A percentile compares a stretch with the other conserved stretches of the same genome.
phyloP scores from a whole-genome alignment of 2,329 filamentous ascomycete species.

The Proliferodiscus dingleyae region DNA sequence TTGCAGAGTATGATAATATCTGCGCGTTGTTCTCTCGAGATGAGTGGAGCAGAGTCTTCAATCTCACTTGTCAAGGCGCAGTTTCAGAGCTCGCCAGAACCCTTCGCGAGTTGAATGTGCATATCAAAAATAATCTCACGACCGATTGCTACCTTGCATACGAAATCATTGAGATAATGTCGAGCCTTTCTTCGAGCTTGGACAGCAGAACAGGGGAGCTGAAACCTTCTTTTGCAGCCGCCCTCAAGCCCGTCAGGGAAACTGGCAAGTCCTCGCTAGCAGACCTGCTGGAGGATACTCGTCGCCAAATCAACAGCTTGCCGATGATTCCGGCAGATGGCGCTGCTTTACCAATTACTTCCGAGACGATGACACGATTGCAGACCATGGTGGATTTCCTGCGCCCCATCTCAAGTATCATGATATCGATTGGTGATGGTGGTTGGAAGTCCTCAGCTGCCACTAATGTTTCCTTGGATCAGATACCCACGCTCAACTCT shows the following conservation, averaged over 20 bases:
- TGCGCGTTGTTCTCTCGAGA: slow-evolving; percentile 80
- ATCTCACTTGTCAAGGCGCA: slow-evolving; percentile 70
- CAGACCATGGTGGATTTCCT: slow-evolving; percentile 85
- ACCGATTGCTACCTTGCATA: slow-evolving; percentile 95
- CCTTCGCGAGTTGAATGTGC: slow-evolving; percentile 79
- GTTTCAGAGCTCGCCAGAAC: slow-evolving; percentile 81
- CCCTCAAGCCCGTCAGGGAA: slow-evolving; percentile 83
- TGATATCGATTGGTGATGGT: slow-evolving; percentile 88
- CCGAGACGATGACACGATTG: slow-evolving; percentile 80
- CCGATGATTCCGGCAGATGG: slow-evolving; percentile 72
- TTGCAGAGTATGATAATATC: slow-evolving; percentile 87
- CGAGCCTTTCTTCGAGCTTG: slow-evolving; percentile 70
- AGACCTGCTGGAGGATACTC: slow-evolving; percentile 79
- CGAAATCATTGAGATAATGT: slow-evolving; percentile 89
- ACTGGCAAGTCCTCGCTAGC: slow-evolving; percentile 83
- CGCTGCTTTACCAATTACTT: slow-evolving; percentile 69
- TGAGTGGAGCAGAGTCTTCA: slow-evolving; percentile 76
- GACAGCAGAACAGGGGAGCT: slow-evolving; percentile 81
- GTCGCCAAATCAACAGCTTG: slow-evolving; percentile 60
- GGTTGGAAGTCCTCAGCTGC: slow-evolving; percentile 67
- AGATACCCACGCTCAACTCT: slow-evolving; percentile 65
- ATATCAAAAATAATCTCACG: slow-evolving; percentile 78
- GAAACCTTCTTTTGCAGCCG: slow-evolving; percentile 76
- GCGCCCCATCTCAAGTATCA: slow-evolving; percentile 78
- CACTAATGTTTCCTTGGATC: slow-evolving; percentile 54